Evolutionary conservation across 768 basidiomycete genomes (phyloP).

Genomic region (Hirschioporus abietinus): DNA sequence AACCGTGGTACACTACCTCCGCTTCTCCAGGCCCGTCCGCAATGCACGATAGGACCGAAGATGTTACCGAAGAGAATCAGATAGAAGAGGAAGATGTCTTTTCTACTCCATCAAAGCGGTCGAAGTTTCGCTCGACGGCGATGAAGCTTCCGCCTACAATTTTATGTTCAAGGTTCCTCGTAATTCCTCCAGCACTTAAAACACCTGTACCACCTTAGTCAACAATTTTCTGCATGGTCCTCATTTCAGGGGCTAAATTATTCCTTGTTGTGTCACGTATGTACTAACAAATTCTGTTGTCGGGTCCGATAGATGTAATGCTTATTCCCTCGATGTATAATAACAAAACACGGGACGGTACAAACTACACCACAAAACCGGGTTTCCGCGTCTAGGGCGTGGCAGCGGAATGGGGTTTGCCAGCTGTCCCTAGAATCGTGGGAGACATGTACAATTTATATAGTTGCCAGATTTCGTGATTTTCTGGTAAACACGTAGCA

Average conservation of each 20-base stretch:
- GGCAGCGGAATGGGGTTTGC: too few relatives aligned
- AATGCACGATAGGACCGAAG: not conserved
- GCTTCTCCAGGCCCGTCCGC: too few relatives aligned
- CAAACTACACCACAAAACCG: too few relatives aligned
- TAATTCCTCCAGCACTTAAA: not conserved
- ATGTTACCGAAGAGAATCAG: not conserved
- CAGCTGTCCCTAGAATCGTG: too few relatives aligned
- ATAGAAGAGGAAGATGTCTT: not conserved
- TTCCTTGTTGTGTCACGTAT: not conserved
- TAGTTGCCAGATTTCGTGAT: too few relatives aligned
- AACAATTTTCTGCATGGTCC: not conserved
- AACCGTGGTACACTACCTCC: conserved; percentile 40
- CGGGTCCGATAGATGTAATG: too few relatives aligned
- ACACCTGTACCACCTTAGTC: not conserved
- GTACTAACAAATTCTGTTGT: not conserved
- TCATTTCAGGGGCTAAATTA: not conserved
- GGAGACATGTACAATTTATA: too few relatives aligned
- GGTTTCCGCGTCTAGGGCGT: too few relatives aligned
- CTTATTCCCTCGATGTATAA: too few relatives aligned
- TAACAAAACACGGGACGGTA: too few relatives aligned
- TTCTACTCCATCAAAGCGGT: not conserved
- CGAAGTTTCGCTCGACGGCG: not conserved
- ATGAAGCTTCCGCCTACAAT: not conserved
- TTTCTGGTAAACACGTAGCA: too few relatives aligned
- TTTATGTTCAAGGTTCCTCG: not conserved